Base-by-base conservation (phyloP, 371 early-diverging fungal species). In the Rhizomucor pusillus region DNA sequence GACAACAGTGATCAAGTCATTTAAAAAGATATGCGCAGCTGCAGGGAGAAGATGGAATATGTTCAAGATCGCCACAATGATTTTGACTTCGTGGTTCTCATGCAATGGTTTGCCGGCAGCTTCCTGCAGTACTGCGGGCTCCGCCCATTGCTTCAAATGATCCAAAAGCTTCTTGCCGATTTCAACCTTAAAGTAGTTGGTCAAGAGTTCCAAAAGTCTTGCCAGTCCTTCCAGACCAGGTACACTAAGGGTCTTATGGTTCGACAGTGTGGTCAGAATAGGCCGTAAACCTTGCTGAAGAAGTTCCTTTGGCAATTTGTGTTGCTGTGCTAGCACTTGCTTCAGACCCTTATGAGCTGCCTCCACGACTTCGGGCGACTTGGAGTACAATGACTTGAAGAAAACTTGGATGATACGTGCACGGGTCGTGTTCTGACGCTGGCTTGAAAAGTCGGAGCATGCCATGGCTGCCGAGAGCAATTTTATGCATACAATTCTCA, bases 151-250 rank as follows among this genome's bases (percentile, higher is more conserved):
- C 23, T 87, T 84, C 47, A 99, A 65, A 63, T 99, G 97, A 60
- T 99, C 99, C 49, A 99, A 59, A n/a, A 99, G 76, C 78, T 98
- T 97, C 54, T 87, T 88, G 23, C 99, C 99, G 35, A 99, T 96
- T 60, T 99, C 98, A 11, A 93, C 94, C 67, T 98, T 99, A 72
- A 99, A 99, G 65, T 98, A 99, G 66, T 90, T 94, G 25, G 94
- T 93, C 58, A 99, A 65, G 0, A 99, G 81, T 64, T 96, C 91
- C 39, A 99, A 67, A 19, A 99, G 77, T 5, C 97, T 83, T 0
- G 95, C 96, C 25, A 99, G 69, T 0, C 98, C 98, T 48, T 97
- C 96, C 9, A 99, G 70, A 24, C 91, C 93, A 13, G 92, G 78
- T 1, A 98, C 94, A 3, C 93, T 94, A 43, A 99, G 72, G 9